A percentile compares a stretch with the other conserved stretches of the same genome.
phyloP scores from a whole-genome alignment of 371 early-diverging fungal genomes.

The Mucor lusitanicus region DNA sequence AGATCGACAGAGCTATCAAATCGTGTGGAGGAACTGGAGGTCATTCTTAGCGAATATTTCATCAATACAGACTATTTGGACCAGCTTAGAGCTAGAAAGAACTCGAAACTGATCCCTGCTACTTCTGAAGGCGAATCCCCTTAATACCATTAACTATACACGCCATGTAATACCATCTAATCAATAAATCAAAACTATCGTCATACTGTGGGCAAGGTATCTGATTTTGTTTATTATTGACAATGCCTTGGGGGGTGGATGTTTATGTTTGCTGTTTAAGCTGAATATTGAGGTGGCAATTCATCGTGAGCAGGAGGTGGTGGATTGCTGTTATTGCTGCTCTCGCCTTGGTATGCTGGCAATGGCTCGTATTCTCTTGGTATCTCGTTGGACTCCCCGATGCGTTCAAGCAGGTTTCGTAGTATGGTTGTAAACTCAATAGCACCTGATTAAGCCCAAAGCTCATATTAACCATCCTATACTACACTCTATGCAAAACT shows the following conservation, averaged over 20 bases:
- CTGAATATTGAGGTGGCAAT: constrained; percentile 15
- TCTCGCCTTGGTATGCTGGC: constrained; percentile 30
- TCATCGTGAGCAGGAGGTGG: constrained; percentile 6
- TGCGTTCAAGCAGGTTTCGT: constrained; percentile 38
- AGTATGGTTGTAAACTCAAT: constrained; percentile 52
- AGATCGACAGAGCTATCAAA: constrained; percentile 22
- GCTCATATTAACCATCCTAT: neutral
- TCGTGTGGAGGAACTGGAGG: constrained; percentile 39
- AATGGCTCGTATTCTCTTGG: constrained; percentile 43
- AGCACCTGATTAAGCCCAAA: constrained; percentile 31
- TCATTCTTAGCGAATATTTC: constrained; percentile 40
- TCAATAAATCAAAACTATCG: neutral
- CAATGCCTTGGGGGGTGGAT: too few species aligned
- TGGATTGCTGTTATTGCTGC: neutral
- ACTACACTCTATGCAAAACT: neutral
- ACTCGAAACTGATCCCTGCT: neutral
- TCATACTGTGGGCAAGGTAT: neutral
- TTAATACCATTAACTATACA: neutral
- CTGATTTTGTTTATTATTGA: neutral
- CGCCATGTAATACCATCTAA: neutral
- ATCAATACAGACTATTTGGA: constrained; percentile 43
- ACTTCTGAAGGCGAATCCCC: neutral
- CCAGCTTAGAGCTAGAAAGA: constrained; percentile 21
- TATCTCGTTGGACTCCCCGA: constrained; percentile 38
- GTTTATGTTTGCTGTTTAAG: neutral